A percentile compares a stretch with the other conserved stretches of the same genome.
These are phyloP conservation scores for Ramaria sp. DNA, from an alignment of 768 basidiomycete genomes.

Conservation along the genomic window DNA sequence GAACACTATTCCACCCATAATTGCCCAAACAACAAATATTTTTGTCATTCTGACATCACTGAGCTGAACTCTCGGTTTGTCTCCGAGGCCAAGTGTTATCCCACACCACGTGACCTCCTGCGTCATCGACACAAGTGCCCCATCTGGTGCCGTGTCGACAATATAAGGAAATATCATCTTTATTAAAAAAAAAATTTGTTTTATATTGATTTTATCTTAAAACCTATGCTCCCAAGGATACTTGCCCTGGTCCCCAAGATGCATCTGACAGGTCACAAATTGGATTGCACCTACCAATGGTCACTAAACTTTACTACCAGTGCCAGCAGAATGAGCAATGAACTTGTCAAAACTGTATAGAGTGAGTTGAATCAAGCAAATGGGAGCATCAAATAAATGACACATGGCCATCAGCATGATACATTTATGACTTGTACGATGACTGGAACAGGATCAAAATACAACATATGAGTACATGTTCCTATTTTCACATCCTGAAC, in stretches of 20 bases:
- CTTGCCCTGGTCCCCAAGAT: slow-evolving; percentile 13
- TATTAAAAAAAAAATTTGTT: no score
- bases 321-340: not conserved
- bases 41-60: no score
- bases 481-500: no score
- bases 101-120: no score
- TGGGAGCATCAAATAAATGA: not conserved
- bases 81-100: no score
- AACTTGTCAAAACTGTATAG: not conserved
- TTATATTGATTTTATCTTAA: no score
- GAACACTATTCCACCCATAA: no score
- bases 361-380: not conserved
- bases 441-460: not conserved
- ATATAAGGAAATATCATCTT: no score
- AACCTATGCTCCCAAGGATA: slow-evolving; percentile 6
- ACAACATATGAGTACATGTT: not conserved
- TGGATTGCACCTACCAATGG: slow-evolving; percentile 13
- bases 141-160: no score
- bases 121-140: no score
- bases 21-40: no score
- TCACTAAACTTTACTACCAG: not conserved
- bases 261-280: slow-evolving; percentile 16
- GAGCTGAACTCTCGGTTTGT: no score
- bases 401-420: not conserved
- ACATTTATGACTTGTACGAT: not conserved